Base-by-base conservation (phyloP, 1,139 yeast genomes). In the Petasospora fabianii region DNA sequence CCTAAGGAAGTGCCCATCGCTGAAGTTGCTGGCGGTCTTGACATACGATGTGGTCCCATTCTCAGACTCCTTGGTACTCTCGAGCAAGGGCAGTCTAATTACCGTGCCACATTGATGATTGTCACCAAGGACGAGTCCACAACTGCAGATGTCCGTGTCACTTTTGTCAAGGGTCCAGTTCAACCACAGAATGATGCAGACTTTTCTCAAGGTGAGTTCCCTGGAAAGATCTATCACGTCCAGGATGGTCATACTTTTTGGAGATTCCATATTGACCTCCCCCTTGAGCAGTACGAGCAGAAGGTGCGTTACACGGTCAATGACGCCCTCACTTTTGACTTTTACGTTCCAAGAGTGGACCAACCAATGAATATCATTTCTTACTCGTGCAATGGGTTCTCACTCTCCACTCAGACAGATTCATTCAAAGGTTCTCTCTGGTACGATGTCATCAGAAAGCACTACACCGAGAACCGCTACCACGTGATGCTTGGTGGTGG, bases 401-500 rank as follows among this genome's bases (percentile, higher is more conserved):
- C 95, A 2, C 61, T 85, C 38, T 76, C 74, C 4, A 83, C 85
- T 3, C 85, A 80, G 43, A 80, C 96, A 1, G 56, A 65, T 2
- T 64, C 65, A 13, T 90, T 79, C 62, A 75, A 77, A 45, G 85
- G 90, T 12, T 80, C 87, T 5, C 65, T 90, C 50, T 92, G 97
- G 97, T 71, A 67, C 36, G 96, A 92, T 57, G 95, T 90, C 4
- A 56, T 90, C 54, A 67, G 73, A 21, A 77, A 78, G 49, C 96
- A 88, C 57, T 55, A 65, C 6, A 49, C 56, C 8, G 61, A 69
- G 32, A 60, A 67, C 29, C 90, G 82, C 35, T 87, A 85, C 64
- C 97, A 92, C 58, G 97, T 87, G 6, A 88, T 90, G 95, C 68
- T 90, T 30, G 97, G 97, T 16, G 97, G 97, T 35, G 98, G 98